Percentiles rank a stretch among this genome's conserved stretches.
phyloP scores from a whole-genome alignment of 139 green algal species.

The Choricystis sp. region DNA sequence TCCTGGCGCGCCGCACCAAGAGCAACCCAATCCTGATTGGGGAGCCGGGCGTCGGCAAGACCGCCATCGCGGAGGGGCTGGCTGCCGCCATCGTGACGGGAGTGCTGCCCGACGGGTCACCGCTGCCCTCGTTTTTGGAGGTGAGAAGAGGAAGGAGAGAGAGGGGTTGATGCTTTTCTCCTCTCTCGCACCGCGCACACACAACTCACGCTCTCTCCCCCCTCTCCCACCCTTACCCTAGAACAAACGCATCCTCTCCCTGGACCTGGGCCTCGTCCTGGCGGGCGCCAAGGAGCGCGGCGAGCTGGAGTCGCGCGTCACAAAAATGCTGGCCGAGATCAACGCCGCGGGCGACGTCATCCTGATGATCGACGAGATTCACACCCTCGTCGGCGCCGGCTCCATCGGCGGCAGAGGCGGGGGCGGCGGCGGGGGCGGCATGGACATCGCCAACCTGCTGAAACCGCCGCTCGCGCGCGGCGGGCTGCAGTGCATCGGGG shows the following conservation, averaged over 20 bases:
- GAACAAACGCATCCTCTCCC: conserved; percentile 79
- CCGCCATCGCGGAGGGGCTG: conserved; percentile 81
- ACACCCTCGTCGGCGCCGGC: conserved; percentile 87
- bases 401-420: conserved; percentile 24
- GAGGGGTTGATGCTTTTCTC: too few relatives aligned
- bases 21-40: conserved; percentile 98
- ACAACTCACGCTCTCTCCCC: too few relatives aligned
- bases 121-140: conserved; percentile 68
- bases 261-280: conserved; percentile 86
- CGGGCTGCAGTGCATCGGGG: conserved; percentile 66
- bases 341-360: conserved; percentile 67
- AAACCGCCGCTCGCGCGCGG: conserved; percentile 80
- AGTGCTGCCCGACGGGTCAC: conserved; percentile 27
- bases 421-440: conserved; percentile 44
- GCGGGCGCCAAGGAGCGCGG: conserved; percentile 86
- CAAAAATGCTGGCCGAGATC: conserved; percentile 65
- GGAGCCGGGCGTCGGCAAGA: conserved; percentile 86
- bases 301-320: conserved; percentile 90
- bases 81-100: conserved; percentile 55
- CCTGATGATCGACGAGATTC: conserved; percentile 83
- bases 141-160: too few relatives aligned
- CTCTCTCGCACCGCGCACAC: too few relatives aligned
- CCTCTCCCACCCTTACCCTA: too few relatives aligned
- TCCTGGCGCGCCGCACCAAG: conserved; percentile 67
- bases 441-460: conserved; percentile 91